Evolutionary conservation across 768 basidiomycete genomes (phyloP).

Genomic region (Neoboletus subvelutipes): DNA sequence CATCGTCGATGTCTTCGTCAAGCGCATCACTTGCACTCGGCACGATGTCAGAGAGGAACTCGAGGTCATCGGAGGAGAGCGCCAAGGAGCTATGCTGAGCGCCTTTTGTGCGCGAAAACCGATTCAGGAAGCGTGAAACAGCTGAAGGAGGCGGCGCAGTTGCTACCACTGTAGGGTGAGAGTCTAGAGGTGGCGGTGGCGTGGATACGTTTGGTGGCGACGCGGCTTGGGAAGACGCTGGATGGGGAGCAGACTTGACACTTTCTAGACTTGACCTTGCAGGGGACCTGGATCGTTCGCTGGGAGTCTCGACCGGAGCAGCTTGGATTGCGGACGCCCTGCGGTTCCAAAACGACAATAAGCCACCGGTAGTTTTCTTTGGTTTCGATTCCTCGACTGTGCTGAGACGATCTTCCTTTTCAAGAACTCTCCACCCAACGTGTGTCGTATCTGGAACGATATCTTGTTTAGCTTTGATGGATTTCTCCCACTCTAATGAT

Average conservation of each 20-base stretch:
- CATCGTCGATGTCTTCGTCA: conserved; percentile 34
- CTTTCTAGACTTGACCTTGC: conserved; percentile 34
- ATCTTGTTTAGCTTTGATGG: conserved; percentile 55
- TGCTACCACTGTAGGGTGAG: conserved; percentile 1
- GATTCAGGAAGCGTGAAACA: conserved; percentile 79
- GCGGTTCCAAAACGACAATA: conserved; percentile 76
- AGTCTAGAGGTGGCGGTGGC: conserved; percentile 4
- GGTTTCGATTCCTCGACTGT: conserved; percentile 43
- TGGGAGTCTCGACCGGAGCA: conserved; percentile 16
- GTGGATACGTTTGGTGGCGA: conserved; percentile 18
- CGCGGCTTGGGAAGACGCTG: conserved; percentile 9
- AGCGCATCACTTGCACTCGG: conserved; percentile 50
- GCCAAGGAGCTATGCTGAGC: conserved; percentile 56
- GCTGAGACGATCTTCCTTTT: conserved; percentile 44
- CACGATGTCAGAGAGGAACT: conserved; percentile 71
- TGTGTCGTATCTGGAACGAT: conserved; percentile 51
- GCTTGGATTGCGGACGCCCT: conserved; percentile 29
- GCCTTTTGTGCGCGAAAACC: conserved; percentile 58
- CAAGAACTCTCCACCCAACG: conserved; percentile 71
- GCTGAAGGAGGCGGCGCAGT: conserved; percentile 51
- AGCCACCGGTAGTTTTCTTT: conserved; percentile 48
- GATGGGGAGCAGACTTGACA: conserved; percentile 11
- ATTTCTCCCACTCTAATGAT: conserved; percentile 72
- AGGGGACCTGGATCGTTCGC: conserved; percentile 26
- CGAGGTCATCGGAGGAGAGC: conserved; percentile 77